Evolutionary conservation across 768 basidiomycete genomes (phyloP), one percentile per base, ranked within the genome.

Genomic region (Leccinum uliginosum): DNA sequence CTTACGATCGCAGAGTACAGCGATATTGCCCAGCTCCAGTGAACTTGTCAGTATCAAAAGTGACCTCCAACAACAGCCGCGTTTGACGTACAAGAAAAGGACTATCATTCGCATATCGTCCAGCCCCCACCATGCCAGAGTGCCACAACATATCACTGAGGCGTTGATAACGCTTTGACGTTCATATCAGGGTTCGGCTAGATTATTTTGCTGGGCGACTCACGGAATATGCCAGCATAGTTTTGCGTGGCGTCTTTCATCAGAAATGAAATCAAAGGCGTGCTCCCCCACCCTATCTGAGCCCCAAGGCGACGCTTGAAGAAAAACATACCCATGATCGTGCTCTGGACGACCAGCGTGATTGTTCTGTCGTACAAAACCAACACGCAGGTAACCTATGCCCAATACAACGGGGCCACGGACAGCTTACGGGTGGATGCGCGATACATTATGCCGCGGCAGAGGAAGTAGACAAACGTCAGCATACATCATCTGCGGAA

Each of bases 211-310:
- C 19, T 24, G 35, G 21, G 15, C 35, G 32, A 59, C 58, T 59
- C 54, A 80, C 80, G 53, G 55, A 78, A 76, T 10, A 80, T 56
- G 4, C 75, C 50, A 35, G 75, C 48, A 62, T 77, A 80, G 3
- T 77, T 75, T 71, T 75, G 74, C 4, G 75, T 73, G 6, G 79
- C 75, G 62, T 81, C 80, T 15, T 74, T 73, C 64, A 78, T 68
- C 14, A 81, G 66, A 46, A 80, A 57, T 7, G 69, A 57, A 12
- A 79, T 57, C 6, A 80, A 61, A 0, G 76, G 78, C 1, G 74
- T 71, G 44, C 76, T 71, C 30, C 75, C 76, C 75, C 74, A 75
- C 6, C 76, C 76, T 0, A 66, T 62, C 45, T 72, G 73, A 10
- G 71, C 53, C 4, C 73, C 70, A 24, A 61, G 24, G 3, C 71